Conservation (phyloP, 2,329 filamentous ascomycete genomes). For the Rhexocercosporidium sp. region DNA sequence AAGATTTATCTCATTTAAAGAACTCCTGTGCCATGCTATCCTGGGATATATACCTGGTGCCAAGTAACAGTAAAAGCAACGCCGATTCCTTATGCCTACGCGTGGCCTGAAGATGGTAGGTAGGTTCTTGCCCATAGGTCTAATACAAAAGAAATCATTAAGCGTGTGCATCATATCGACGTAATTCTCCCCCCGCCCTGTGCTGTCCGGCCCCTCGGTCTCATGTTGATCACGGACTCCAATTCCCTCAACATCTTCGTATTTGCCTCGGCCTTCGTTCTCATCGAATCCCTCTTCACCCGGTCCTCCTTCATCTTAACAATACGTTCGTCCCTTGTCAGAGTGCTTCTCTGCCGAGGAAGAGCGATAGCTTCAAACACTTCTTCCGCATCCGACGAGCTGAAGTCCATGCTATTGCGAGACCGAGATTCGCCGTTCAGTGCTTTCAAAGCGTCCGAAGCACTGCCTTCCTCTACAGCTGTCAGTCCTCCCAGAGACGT, state of each 20-base stretch:
- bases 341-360: constrained; percentile 68
- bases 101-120: background rate
- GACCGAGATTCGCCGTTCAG: constrained; percentile 72
- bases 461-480: constrained; percentile 62
- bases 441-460: constrained; percentile 74
- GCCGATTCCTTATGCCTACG: background rate
- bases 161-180: constrained; percentile 42
- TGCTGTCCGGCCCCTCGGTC: constrained; percentile 45
- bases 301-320: constrained; percentile 87
- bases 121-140: constrained; percentile 1
- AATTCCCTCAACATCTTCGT: constrained; percentile 92
- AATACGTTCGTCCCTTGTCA: constrained; percentile 88
- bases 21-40: constrained; percentile 13
- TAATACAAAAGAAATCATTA: constrained; percentile 35
- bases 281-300: constrained; percentile 70
- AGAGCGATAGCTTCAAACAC: constrained; percentile 91
- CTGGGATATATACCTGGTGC: constrained; percentile 15
- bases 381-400: constrained; percentile 69
- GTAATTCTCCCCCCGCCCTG: constrained; percentile 39
- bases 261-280: constrained; percentile 79
- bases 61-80: background rate
- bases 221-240: constrained; percentile 80
- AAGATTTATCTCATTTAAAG: constrained; percentile 9
- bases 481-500: constrained; percentile 72
- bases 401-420: constrained; percentile 56